These are phyloP conservation scores for Alternaria novae-zelandiae DNA, from an alignment of 2,329 filamentous ascomycete genomes.

Conservation along the genomic window DNA sequence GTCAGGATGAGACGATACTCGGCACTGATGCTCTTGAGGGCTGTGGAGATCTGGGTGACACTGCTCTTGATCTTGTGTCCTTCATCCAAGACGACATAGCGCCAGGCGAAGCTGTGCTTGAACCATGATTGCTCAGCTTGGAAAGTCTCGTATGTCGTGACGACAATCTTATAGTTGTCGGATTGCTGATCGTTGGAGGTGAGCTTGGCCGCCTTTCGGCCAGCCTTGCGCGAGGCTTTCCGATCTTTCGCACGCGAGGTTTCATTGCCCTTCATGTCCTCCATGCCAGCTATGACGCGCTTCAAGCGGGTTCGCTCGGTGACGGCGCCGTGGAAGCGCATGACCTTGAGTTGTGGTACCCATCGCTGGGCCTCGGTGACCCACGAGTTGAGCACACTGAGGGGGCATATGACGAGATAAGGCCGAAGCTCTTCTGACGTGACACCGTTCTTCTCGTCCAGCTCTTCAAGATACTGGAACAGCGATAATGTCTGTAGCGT, in stretches of 20 bases:
- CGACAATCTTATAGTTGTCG: conserved; percentile 63
- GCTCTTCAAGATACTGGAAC: conserved; percentile 94
- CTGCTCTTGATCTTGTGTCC: conserved; percentile 98
- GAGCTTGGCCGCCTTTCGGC: conserved; percentile 37
- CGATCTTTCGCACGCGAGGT: conserved; percentile 81
- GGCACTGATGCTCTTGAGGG: conserved; percentile 53
- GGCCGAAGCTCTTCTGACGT: conserved; percentile 74
- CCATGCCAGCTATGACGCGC: conserved; percentile 54
- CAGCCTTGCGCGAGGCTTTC: conserved; percentile 85
- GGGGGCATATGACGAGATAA: conserved; percentile 92
- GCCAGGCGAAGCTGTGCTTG: conserved; percentile 94
- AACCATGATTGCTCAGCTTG: conserved; percentile 94
- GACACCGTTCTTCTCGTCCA: conserved; percentile 64
- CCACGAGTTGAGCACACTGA: conserved; percentile 98
- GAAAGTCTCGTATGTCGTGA: conserved; percentile 98
- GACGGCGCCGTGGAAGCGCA: conserved; percentile 95
- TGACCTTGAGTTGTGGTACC: conserved; percentile 82
- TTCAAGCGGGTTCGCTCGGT: conserved; percentile 78
- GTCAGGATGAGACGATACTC: conserved; percentile 60
- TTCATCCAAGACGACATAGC: conserved; percentile 99
- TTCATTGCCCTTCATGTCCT: conserved; percentile 56
- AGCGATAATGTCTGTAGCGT: conserved; percentile 98
- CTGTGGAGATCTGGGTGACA: conserved; percentile 51
- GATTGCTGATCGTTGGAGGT: conserved; percentile 31
- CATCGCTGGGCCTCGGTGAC: conserved; percentile 97